These are phyloP conservation scores for Blastobotrys muscicola DNA, from an alignment of 805 yeast species.

Conservation along the genomic window DNA sequence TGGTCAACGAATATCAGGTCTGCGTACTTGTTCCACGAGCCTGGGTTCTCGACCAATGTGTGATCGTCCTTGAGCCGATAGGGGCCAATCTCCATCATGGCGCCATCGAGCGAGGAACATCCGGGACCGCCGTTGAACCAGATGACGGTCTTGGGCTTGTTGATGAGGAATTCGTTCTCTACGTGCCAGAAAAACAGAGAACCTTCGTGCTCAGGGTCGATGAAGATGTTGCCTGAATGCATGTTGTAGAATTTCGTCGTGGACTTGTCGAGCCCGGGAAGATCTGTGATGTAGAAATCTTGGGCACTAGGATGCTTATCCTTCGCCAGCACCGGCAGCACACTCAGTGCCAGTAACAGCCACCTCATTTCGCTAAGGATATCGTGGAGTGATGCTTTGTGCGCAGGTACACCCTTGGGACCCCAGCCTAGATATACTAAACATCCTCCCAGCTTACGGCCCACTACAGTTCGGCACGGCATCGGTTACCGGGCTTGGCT, in stretches of 20 bases:
- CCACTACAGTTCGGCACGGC: too few species aligned
- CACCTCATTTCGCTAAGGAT: background rate
- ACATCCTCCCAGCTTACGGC: background rate
- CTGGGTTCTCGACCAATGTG: constrained; percentile 45
- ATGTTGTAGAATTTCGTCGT: constrained; percentile 30
- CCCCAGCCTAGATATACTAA: background rate
- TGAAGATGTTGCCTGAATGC: constrained; percentile 49
- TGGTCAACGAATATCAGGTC: constrained; percentile 86
- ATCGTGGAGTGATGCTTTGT: background rate
- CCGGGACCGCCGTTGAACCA: constrained; percentile 99
- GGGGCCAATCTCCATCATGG: constrained; percentile 87
- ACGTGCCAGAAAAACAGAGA: constrained; percentile 75
- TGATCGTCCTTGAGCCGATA: constrained; percentile 47
- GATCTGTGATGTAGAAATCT: constrained; percentile 22
- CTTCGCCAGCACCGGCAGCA: constrained; percentile 1
- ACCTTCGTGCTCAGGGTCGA: constrained; percentile 43
- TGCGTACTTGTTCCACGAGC: constrained; percentile 76
- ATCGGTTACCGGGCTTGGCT: too few species aligned
- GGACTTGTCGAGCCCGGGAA: constrained; percentile 26
- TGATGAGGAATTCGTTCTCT: constrained; percentile 24
- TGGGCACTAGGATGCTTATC: constrained; percentile 12
- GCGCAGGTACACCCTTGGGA: background rate
- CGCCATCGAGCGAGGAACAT: constrained; percentile 97
- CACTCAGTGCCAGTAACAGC: background rate
- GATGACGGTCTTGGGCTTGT: constrained; percentile 34